These are phyloP conservation scores for Crithidia bombi DNA, from an alignment of 208 protist species.

Conservation along the genomic window DNA sequence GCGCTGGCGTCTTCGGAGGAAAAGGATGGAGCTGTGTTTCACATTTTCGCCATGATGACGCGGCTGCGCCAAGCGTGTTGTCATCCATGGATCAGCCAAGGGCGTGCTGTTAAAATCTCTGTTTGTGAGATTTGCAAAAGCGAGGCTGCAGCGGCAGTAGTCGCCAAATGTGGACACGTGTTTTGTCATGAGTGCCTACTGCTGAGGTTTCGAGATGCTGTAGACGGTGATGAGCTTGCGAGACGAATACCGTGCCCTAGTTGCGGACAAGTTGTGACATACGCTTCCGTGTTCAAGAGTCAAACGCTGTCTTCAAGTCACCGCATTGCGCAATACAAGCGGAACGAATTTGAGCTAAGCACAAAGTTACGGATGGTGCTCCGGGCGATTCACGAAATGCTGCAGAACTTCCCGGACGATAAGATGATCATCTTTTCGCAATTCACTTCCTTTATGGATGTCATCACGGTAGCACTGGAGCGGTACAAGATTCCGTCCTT, in stretches of 20 bases:
- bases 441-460: constrained; percentile 97
- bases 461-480: constrained; percentile 90
- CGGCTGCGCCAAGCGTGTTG: constrained; percentile 93
- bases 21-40: constrained; percentile 66
- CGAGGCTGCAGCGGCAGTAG: constrained; percentile 54
- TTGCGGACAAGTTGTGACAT: constrained; percentile 51
- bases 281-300: constrained; percentile 70
- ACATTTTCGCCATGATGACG: constrained; percentile 95
- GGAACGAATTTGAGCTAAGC: constrained; percentile 71
- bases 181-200: constrained; percentile 91
- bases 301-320: constrained; percentile 58
- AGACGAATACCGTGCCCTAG: constrained; percentile 64
- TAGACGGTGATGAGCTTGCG: constrained; percentile 76
- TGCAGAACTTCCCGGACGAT: constrained; percentile 62
- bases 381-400: constrained; percentile 72
- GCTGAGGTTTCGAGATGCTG: constrained; percentile 74
- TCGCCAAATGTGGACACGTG: constrained; percentile 84
- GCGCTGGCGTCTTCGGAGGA: constrained; percentile 65
- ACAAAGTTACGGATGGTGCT: constrained; percentile 90
- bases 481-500: constrained; percentile 68
- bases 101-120: constrained; percentile 55
- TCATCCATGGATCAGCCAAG: constrained; percentile 89
- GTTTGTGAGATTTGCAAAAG: constrained; percentile 84
- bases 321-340: constrained; percentile 78
- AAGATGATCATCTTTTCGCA: constrained; percentile 98